A percentile compares a stretch with the other conserved stretches of the same genome.
Conservation (phyloP, 2,329 filamentous ascomycete species). For the Aspergillus awamori region DNA sequence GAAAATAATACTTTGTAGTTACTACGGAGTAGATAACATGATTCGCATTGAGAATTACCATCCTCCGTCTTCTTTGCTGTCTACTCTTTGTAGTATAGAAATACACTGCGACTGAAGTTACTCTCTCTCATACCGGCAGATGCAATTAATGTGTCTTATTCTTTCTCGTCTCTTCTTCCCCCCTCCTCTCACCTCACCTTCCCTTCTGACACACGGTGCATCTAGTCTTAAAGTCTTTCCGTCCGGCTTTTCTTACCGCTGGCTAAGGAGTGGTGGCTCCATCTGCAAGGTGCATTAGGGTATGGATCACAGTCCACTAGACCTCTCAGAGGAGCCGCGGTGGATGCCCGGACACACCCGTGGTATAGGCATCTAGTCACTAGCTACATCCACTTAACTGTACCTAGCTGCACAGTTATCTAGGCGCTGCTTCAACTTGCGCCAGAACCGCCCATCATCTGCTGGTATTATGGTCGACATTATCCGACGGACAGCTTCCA, state of each 20-base stretch:
- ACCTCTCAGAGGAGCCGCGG: slow-evolving; percentile 1
- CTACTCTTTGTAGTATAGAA: too few species aligned
- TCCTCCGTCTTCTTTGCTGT: too few species aligned
- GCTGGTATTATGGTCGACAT: slow-evolving; percentile 5
- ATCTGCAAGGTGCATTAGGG: slow-evolving; percentile 2
- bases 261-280: background rate
- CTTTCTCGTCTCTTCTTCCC: background rate
- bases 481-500: background rate
- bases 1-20: background rate
- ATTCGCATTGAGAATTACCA: too few species aligned
- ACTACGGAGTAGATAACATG: too few species aligned
- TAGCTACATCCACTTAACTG: background rate
- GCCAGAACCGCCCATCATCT: background rate
- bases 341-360: slow-evolving; percentile 2
- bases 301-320: slow-evolving; percentile 2
- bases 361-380: slow-evolving; percentile 3
- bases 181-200: background rate
- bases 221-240: background rate
- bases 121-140: too few species aligned
- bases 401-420: slow-evolving; percentile 3
- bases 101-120: too few species aligned
- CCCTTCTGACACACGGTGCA: background rate
- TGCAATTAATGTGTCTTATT: background rate
- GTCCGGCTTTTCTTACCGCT: background rate
- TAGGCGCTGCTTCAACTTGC: slow-evolving; percentile 1